These are phyloP conservation scores for Artemisia tridentata DNA, from an alignment of 129 eudicot genomes.

Conservation along the genomic window DNA sequence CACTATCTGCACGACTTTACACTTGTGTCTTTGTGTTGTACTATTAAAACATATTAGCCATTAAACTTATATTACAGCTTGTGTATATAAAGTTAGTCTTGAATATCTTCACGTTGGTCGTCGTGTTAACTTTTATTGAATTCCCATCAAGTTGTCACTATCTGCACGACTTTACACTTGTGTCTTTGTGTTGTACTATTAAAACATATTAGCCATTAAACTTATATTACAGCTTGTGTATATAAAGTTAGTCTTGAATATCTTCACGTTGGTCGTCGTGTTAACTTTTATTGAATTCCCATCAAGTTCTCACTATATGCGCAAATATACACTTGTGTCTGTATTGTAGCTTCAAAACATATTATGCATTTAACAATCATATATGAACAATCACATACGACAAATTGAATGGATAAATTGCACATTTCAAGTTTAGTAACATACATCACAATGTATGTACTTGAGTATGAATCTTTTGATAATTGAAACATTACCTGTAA, in stretches of 20 bases:
- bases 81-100: neutral
- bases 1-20: neutral
- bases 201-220: neutral
- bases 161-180: constrained; percentile 5
- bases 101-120: constrained; percentile 3
- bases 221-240: neutral
- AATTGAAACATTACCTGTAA: neutral
- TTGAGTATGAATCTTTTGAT: neutral
- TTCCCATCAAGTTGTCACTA: neutral
- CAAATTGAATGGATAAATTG: neutral
- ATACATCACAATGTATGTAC: neutral
- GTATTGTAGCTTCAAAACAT: constrained; percentile 9
- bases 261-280: constrained; percentile 3
- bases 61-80: neutral
- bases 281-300: neutral
- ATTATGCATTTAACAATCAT: neutral
- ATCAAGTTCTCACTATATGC: constrained; percentile 6
- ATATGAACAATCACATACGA: neutral
- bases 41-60: constrained; percentile 1
- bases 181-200: constrained; percentile 1
- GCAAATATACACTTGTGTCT: constrained; percentile 7
- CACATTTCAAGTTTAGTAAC: neutral
- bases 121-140: neutral
- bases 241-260: neutral
- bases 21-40: constrained; percentile 12